A percentile compares a stretch with the other conserved stretches of the same genome.
Evolutionary conservation across 257 asterid genomes (phyloP).

Genomic region (Plantago ovata): DNA sequence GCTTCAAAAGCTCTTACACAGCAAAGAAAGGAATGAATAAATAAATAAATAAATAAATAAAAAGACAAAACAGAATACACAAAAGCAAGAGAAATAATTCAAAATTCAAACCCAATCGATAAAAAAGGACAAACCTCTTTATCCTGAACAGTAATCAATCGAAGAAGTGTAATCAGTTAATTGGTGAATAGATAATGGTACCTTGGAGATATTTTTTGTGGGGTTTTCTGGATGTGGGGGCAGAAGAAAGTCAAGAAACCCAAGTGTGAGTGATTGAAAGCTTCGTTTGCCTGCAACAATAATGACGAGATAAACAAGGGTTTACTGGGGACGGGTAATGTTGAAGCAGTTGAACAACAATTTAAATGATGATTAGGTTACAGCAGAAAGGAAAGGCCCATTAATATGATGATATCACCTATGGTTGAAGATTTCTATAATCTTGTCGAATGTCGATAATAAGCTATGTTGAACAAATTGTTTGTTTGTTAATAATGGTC

Average conservation of each 20-base stretch:
- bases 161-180: not conserved
- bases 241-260: not conserved
- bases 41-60: too few relatives aligned
- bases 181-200: not conserved
- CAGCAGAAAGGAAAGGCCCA: too few relatives aligned
- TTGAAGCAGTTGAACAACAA: too few relatives aligned
- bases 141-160: not conserved
- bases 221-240: not conserved
- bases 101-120: constrained; percentile 3
- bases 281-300: not conserved
- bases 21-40: too few relatives aligned
- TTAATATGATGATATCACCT: too few relatives aligned
- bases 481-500: too few relatives aligned
- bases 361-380: too few relatives aligned
- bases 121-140: not conserved
- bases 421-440: too few relatives aligned
- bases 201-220: not conserved
- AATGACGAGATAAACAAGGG: constrained; percentile 3
- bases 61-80: too few relatives aligned
- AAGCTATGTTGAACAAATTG: too few relatives aligned
- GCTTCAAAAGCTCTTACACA: not conserved
- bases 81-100: not conserved
- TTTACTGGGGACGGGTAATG: not conserved
- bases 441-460: too few relatives aligned
- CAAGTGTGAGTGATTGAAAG: not conserved